A percentile compares a stretch with the other conserved stretches of the same genome.
Conservation (phyloP, 305 asterid species). For the Withania somnifera region DNA sequence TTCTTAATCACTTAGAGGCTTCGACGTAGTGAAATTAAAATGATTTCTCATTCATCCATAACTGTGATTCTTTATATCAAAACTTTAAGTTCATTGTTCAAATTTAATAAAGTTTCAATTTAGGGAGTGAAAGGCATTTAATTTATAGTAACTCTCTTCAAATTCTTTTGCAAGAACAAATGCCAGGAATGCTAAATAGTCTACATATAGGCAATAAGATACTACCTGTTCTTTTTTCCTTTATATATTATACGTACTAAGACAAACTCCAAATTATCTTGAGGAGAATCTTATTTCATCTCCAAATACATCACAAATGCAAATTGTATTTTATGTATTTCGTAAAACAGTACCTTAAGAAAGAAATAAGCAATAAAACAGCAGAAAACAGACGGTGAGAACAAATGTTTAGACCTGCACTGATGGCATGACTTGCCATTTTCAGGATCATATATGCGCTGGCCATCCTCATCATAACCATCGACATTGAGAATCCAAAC, state of each 20-base stretch:
- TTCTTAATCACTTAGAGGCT: neutral
- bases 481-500: slow-evolving; percentile 41
- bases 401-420: slow-evolving; percentile 38
- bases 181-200: neutral
- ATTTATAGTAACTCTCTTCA: neutral
- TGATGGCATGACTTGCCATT: slow-evolving; percentile 59
- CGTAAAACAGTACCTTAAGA: neutral
- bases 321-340: neutral
- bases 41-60: neutral
- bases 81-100: neutral
- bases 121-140: too few species aligned
- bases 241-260: neutral
- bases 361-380: neutral
- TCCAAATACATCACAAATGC: neutral
- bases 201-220: neutral
- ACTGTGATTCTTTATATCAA: neutral
- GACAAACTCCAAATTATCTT: neutral
- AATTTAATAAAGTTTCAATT: neutral
- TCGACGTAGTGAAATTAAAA: neutral
- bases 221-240: neutral
- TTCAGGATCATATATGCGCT: slow-evolving; percentile 37
- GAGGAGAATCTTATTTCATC: neutral
- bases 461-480: slow-evolving; percentile 54
- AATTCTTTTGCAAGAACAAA: neutral
- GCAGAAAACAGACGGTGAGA: neutral